Conservation (phyloP, 441 rosid species). For the Populus tomentosa region DNA sequence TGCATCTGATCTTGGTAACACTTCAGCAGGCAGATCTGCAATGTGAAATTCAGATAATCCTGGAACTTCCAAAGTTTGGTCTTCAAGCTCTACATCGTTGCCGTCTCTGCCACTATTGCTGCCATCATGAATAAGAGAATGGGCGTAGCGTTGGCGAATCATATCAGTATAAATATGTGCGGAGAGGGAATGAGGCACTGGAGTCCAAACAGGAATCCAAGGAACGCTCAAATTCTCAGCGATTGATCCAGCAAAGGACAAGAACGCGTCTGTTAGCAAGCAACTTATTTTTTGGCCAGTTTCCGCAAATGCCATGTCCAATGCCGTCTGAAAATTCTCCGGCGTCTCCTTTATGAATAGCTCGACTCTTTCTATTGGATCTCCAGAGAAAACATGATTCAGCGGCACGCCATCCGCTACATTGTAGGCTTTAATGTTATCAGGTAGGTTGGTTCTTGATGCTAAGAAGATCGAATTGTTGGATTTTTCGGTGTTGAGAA, state of each 20-base stretch:
- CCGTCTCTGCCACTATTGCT: background rate
- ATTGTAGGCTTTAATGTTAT: conserved; percentile 23
- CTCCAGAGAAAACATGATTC: conserved; percentile 2
- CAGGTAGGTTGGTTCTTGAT: background rate
- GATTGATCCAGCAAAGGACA: conserved; percentile 40
- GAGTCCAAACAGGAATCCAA: conserved; percentile 47
- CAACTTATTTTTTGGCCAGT: conserved; percentile 19
- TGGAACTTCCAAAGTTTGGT: conserved; percentile 14
- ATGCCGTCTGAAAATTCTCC: conserved; percentile 10
- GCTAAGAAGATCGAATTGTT: conserved; percentile 16
- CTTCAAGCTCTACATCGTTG: background rate
- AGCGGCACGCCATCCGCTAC: conserved; percentile 10
- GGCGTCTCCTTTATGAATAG: conserved; percentile 24
- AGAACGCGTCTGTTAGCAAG: conserved; percentile 36
- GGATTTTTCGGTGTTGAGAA: too few species aligned
- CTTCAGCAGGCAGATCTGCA: conserved; percentile 29
- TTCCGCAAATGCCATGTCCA: conserved; percentile 18
- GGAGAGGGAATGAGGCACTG: conserved; percentile 36
- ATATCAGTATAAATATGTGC: conserved; percentile 40
- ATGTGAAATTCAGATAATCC: conserved; percentile 21
- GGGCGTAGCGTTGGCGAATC: conserved; percentile 8
- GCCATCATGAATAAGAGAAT: background rate
- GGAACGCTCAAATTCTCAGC: conserved; percentile 30
- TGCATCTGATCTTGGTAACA: background rate
- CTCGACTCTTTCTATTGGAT: conserved; percentile 23